phyloP scores from a whole-genome alignment of 495 filamentous ascomycete species.

The Talaromyces proteolyticus region DNA sequence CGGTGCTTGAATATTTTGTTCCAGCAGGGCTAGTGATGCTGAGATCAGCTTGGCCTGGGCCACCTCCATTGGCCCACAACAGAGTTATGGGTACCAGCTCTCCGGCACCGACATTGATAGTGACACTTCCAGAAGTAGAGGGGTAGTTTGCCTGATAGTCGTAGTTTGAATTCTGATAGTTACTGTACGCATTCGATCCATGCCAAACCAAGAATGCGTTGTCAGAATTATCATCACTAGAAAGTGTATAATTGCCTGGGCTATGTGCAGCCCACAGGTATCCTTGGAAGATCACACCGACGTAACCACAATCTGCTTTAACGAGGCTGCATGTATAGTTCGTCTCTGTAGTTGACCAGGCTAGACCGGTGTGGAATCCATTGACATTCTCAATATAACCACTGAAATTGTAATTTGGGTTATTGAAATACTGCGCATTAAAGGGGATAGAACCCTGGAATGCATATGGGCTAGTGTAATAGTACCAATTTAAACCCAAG shows the following conservation, averaged over 20 bases:
- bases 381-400: conserved; percentile 4
- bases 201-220: conserved; percentile 5
- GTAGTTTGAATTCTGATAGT: conserved; percentile 6
- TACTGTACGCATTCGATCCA: conserved; percentile 4
- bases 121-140: conserved; percentile 1
- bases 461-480: not conserved
- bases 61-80: conserved; percentile 5
- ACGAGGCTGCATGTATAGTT: not conserved
- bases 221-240: not conserved
- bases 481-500: conserved; percentile 6
- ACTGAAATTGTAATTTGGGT: conserved; percentile 6
- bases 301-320: not conserved
- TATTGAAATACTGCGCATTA: conserved; percentile 1
- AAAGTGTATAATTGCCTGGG: conserved; percentile 2
- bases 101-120: not conserved
- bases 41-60: conserved; percentile 1
- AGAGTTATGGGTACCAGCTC: conserved; percentile 2
- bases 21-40: conserved; percentile 3
- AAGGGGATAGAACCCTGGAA: not conserved
- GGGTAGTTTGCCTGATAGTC: conserved; percentile 2
- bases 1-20: not conserved
- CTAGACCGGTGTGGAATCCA: not conserved
- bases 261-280: conserved; percentile 4
- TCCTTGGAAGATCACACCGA: conserved; percentile 2
- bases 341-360: not conserved